Evolutionary conservation across 129 eudicot species (phyloP).

Genomic region (Ambrosia artemisiifolia): DNA sequence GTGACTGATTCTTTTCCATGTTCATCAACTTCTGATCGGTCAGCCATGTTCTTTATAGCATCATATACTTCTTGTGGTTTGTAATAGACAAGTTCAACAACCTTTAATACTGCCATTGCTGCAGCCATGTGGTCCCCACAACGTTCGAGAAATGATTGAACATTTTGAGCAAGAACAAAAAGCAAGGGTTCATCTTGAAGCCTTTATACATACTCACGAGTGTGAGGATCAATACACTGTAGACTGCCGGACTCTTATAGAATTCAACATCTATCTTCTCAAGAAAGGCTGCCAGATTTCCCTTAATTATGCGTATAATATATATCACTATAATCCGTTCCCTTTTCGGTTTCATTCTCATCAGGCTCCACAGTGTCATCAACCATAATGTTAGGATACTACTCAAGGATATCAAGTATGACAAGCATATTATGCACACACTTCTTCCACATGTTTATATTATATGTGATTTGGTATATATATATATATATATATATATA

Average conservation of each 20-base stretch:
- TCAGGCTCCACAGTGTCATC: too few species aligned
- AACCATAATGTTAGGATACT: conserved; percentile 64
- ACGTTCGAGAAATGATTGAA: conserved; percentile 68
- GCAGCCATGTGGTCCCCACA: conserved; percentile 71
- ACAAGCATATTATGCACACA: conserved; percentile 75
- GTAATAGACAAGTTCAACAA: conserved; percentile 77
- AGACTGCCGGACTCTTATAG: conserved; percentile 70
- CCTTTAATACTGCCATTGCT: conserved; percentile 70
- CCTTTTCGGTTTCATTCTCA: conserved; percentile 87
- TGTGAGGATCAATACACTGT: conserved; percentile 87
- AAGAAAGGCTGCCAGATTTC: conserved; percentile 77
- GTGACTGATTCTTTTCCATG: too few species aligned
- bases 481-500: too few species aligned
- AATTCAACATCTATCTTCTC: conserved; percentile 74
- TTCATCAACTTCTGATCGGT: conserved; percentile 37
- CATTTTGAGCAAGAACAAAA: conserved; percentile 71
- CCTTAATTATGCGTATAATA: conserved; percentile 80
- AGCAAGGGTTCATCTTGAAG: conserved; percentile 79
- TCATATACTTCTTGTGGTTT: conserved; percentile 83
- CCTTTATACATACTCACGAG: conserved; percentile 86
- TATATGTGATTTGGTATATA: too few species aligned
- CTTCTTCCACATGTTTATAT: conserved; percentile 72
- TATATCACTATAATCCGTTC: conserved; percentile 57
- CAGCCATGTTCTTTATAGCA: conserved; percentile 77
- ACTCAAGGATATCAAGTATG: conserved; percentile 67